A percentile compares a stretch with the other conserved stretches of the same genome.
Evolutionary conservation across 106 monocot genomes (phyloP).

Genomic region (Acorus gramineus): DNA sequence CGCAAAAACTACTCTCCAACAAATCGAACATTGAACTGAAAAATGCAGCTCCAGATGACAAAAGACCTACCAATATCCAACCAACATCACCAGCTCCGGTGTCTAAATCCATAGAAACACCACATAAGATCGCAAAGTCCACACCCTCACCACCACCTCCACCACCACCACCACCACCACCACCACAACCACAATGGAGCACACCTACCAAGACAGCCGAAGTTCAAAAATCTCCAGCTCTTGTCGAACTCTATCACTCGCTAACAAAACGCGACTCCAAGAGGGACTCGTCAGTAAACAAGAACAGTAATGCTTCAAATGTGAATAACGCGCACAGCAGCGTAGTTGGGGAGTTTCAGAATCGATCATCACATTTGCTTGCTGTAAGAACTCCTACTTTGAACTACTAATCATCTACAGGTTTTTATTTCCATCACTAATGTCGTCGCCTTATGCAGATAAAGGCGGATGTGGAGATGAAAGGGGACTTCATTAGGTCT

Average conservation of each 20-base stretch:
- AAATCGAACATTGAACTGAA: slow-evolving; percentile 13
- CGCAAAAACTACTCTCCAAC: slow-evolving; percentile 13
- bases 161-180: slow-evolving; percentile 17
- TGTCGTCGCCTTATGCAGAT: slow-evolving; percentile 34
- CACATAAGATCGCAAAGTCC: slow-evolving; percentile 1
- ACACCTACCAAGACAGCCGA: slow-evolving; percentile 13
- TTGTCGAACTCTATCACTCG: slow-evolving; percentile 68
- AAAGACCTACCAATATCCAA: neutral
- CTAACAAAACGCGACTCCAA: slow-evolving; percentile 35
- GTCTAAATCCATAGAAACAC: slow-evolving; percentile 3
- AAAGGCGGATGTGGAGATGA: slow-evolving; percentile 78
- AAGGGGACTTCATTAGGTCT: slow-evolving; percentile 51
- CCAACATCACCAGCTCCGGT: neutral
- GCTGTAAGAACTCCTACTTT: slow-evolving; percentile 32
- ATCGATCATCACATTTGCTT: slow-evolving; percentile 69
- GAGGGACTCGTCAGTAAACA: slow-evolving; percentile 15
- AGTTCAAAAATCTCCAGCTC: slow-evolving; percentile 37
- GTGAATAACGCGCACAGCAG: slow-evolving; percentile 39
- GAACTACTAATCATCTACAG: neutral
- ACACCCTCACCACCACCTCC: slow-evolving; percentile 3
- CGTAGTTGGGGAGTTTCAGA: slow-evolving; percentile 85
- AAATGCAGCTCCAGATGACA: slow-evolving; percentile 1
- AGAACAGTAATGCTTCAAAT: slow-evolving; percentile 14
- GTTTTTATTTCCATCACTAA: slow-evolving; percentile 2
- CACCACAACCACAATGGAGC: slow-evolving; percentile 16